Evolutionary conservation across 2,329 filamentous ascomycete species (phyloP).

Genomic region (Endothia cerciana): DNA sequence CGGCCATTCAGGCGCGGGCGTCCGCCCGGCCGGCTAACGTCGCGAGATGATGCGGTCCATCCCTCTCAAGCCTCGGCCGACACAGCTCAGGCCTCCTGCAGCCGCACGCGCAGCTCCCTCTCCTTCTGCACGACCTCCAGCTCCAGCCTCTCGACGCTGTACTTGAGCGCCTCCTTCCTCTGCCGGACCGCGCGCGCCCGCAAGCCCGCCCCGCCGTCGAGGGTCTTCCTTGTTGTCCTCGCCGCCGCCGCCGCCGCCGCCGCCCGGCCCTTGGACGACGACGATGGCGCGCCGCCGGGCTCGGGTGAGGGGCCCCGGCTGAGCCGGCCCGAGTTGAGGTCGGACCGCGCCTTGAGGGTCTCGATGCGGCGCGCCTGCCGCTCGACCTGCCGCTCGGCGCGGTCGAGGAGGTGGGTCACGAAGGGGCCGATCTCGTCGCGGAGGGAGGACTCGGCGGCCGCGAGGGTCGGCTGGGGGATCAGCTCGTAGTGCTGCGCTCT

Average conservation of each 20-base stretch:
- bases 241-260: constrained; percentile 22
- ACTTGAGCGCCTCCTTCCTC: constrained; percentile 83
- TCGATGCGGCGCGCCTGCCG: constrained; percentile 83
- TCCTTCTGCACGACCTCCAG: constrained; percentile 81
- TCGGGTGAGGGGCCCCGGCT: constrained; percentile 35
- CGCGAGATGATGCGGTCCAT: not conserved
- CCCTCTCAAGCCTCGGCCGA: no score
- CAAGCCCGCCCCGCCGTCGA: constrained; percentile 59
- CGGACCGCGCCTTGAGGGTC: constrained; percentile 78
- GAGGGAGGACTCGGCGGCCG: constrained; percentile 79
- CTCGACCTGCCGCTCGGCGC: constrained; percentile 82
- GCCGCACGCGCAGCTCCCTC: constrained; percentile 57
- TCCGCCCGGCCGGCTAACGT: no score
- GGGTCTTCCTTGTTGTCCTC: constrained; percentile 36
- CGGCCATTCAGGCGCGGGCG: no score
- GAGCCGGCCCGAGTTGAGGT: constrained; percentile 77
- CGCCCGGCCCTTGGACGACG: constrained; percentile 30
- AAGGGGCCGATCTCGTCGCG: constrained; percentile 90
- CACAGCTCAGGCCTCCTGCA: constrained; percentile 43
- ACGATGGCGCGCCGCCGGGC: constrained; percentile 29
- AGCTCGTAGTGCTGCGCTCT: constrained; percentile 81
- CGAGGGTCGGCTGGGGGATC: constrained; percentile 81
- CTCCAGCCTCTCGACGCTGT: constrained; percentile 84
- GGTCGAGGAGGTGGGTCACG: constrained; percentile 75
- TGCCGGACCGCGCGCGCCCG: constrained; percentile 67